Evolutionary conservation across 345 rosid genomes (phyloP).

Genomic region (Hypericum perforatum): DNA sequence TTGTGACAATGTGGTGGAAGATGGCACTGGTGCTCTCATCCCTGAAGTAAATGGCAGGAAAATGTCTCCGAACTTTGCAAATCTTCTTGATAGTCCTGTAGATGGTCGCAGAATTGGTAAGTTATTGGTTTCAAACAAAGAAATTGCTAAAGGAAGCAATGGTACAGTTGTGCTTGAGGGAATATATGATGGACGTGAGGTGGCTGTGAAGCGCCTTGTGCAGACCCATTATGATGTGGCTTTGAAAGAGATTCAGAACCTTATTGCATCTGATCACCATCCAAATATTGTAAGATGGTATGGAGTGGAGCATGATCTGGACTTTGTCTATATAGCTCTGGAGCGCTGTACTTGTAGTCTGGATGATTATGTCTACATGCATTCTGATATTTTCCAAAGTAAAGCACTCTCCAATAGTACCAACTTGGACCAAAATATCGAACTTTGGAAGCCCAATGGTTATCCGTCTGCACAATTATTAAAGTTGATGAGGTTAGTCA

Average conservation of each 20-base stretch:
- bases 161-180: constrained; percentile 68
- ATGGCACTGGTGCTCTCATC: neutral
- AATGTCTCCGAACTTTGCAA: neutral
- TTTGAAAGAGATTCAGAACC: constrained; percentile 54
- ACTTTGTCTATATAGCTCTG: constrained; percentile 55
- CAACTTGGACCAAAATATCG: constrained; percentile 22
- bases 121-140: constrained; percentile 17
- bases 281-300: constrained; percentile 65
- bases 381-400: constrained; percentile 31
- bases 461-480: constrained; percentile 46
- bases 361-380: constrained; percentile 39
- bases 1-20: constrained; percentile 4
- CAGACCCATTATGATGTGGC: constrained; percentile 65
- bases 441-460: constrained; percentile 54
- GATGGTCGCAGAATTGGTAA: constrained; percentile 21
- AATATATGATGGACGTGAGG: constrained; percentile 45
- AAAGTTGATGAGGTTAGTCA: constrained; percentile 54
- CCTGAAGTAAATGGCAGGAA: constrained; percentile 5
- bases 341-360: constrained; percentile 66
- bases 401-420: constrained; percentile 16
- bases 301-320: constrained; percentile 58
- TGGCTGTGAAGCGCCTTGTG: constrained; percentile 62
- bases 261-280: constrained; percentile 62
- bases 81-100: constrained; percentile 3
- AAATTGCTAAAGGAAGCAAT: constrained; percentile 43